phyloP scores from a whole-genome alignment of 495 filamentous ascomycete genomes.

The Neurospora sublineolata region DNA sequence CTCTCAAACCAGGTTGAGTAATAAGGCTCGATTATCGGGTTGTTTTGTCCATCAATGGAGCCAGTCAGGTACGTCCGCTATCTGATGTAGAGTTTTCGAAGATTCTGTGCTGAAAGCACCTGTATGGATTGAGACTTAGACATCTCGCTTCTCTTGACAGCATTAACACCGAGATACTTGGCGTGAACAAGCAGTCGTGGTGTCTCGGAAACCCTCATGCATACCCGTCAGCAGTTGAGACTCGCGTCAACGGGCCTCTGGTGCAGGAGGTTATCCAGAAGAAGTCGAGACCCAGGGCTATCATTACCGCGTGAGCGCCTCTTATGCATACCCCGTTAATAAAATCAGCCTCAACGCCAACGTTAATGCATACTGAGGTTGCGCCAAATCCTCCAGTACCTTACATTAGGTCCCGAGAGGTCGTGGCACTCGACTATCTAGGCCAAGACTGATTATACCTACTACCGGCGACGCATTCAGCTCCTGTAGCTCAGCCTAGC shows the following conservation, averaged over 20 bases:
- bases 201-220: background rate
- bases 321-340: background rate
- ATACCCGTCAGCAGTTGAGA: background rate
- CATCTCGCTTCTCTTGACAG: background rate
- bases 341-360: background rate
- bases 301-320: background rate
- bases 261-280: background rate
- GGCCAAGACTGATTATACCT: background rate
- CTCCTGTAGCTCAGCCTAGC: background rate
- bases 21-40: background rate
- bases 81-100: background rate
- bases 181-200: background rate
- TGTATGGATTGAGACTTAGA: background rate
- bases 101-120: background rate
- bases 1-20: too few relatives aligned
- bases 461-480: background rate
- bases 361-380: background rate
- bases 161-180: background rate
- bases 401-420: background rate
- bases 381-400: background rate
- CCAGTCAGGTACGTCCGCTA: background rate
- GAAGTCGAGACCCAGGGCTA: background rate
- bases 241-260: background rate
- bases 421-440: background rate
- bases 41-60: background rate